These are phyloP conservation scores for Ogataea nonfermentans DNA, from an alignment of 805 yeast species.

Conservation along the genomic window DNA sequence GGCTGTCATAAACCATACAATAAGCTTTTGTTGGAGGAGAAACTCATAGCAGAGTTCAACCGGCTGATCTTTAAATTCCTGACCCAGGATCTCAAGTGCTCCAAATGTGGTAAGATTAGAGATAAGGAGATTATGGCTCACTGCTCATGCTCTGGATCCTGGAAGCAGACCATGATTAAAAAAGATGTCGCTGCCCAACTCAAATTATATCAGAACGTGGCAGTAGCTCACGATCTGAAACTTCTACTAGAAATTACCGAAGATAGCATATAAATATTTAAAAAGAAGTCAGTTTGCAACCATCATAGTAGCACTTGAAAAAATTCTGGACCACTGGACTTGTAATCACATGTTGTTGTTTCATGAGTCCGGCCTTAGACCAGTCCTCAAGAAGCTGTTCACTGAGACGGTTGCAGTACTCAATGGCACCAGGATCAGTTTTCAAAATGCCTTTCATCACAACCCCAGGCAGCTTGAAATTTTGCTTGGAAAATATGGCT, in stretches of 20 bases:
- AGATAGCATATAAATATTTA: slow-evolving; percentile 17
- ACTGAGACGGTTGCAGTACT: slow-evolving; percentile 18
- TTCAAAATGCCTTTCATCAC: slow-evolving; percentile 21
- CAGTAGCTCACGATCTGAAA: slow-evolving; percentile 58
- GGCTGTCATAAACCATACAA: slow-evolving; percentile 66
- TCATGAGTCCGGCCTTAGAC: slow-evolving; percentile 15
- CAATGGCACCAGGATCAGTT: slow-evolving; percentile 13
- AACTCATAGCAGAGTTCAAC: slow-evolving; percentile 62
- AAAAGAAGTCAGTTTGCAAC: slow-evolving; percentile 11
- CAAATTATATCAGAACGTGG: slow-evolving; percentile 54
- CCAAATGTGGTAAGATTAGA: slow-evolving; percentile 67
- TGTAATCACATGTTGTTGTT: background rate
- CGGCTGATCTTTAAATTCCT: slow-evolving; percentile 57
- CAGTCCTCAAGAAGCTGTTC: slow-evolving; percentile 19
- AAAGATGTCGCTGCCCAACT: slow-evolving; percentile 45
- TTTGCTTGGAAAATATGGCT: slow-evolving; percentile 9
- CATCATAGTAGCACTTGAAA: slow-evolving; percentile 20
- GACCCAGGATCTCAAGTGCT: slow-evolving; percentile 79
- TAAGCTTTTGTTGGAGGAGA: slow-evolving; percentile 74
- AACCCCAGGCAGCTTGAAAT: slow-evolving; percentile 15
- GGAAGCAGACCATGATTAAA: slow-evolving; percentile 59
- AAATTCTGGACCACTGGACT: slow-evolving; percentile 13
- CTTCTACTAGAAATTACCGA: slow-evolving; percentile 43
- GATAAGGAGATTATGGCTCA: slow-evolving; percentile 66
- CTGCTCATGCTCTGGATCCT: slow-evolving; percentile 87